Base-by-base conservation (phyloP, 179 eudicot genomes). In the Spergularia azorica region DNA sequence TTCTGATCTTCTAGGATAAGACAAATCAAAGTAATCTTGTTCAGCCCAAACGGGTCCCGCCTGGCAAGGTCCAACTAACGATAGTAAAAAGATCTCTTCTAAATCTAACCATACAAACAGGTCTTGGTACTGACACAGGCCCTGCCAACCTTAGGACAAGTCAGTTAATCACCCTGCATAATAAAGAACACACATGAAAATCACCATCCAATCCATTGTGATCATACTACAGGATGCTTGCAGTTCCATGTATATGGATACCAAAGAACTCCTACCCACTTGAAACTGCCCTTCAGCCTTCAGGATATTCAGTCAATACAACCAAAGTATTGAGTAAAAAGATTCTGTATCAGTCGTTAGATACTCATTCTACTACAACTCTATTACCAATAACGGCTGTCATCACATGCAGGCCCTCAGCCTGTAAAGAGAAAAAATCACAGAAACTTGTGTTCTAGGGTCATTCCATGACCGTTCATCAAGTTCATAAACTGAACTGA, bases 351-450 rank as follows among this genome's bases (percentile, higher is more conserved):
- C 7, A 62, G 0, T 48, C 11, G 63, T 56, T 21, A 65, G 5
- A 54, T 20, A 10, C 36, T 36, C 14, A 56, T 39, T 48, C 61
- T 32, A 67, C 51, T 16, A 16, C 9, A 18, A 52, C 50, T 68
- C 48, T 5, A 70, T 38, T 70, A 16, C 69, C 50, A 67, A 32
- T 20, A 32, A 9, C 57, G 48, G 50, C 21, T 32, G 39, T 48
- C 69, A 20, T 58, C 58, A 59, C 58, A 18, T 17, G 74, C 59
- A 21, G 67, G 51, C 21, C 73, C 60, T 66, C 63, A 75, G 18
- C 68, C 74, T 63, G 55, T 56, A 71, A 59, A 20, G 52, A 5
- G 16, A 61, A 63, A n/a, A 18, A 41, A 20, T 12, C 3, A 18
- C 48, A 9, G 41, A 57, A 50, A 41, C 26, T 3, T 18, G 48